Percentiles rank a stretch among this genome's conserved stretches.
Evolutionary conservation across 805 yeast species (phyloP).

Genomic region (Schizosaccharomyces pombe): DNA sequence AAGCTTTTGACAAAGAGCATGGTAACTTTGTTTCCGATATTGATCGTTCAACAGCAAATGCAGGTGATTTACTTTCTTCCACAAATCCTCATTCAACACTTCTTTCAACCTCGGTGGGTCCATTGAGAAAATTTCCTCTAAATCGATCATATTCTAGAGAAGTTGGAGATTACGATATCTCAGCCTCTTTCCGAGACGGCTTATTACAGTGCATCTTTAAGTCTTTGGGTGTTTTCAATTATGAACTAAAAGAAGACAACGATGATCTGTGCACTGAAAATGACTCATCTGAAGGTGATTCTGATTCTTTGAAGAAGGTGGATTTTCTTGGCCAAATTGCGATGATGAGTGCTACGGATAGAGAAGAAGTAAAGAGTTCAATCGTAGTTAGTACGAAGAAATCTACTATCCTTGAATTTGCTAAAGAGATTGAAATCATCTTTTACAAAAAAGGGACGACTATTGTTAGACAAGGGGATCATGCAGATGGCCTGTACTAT

Average conservation of each 20-base stretch:
- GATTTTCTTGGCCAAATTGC: background rate
- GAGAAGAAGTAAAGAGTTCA: background rate
- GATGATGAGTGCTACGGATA: background rate
- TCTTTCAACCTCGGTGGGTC: background rate
- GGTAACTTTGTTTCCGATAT: background rate
- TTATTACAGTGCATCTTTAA: background rate
- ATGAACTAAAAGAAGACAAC: background rate
- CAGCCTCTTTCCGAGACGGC: background rate
- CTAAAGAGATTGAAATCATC: constrained; percentile 30
- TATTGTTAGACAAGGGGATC: constrained; percentile 39
- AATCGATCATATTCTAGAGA: background rate
- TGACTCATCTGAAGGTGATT: background rate
- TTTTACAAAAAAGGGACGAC: constrained; percentile 29
- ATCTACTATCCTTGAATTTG: constrained; percentile 19
- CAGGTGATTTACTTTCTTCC: background rate
- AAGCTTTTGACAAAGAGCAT: background rate
- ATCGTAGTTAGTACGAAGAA: background rate
- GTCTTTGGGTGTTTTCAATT: background rate
- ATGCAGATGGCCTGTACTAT: constrained; percentile 53
- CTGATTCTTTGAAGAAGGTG: background rate
- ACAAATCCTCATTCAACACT: background rate
- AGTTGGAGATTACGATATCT: background rate
- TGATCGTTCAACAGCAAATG: background rate
- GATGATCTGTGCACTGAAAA: background rate
- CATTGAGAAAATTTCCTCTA: background rate